These are phyloP conservation scores for Umbelopsis sp. DNA, from an alignment of 192 early-diverging fungal genomes.

Conservation along the genomic window DNA sequence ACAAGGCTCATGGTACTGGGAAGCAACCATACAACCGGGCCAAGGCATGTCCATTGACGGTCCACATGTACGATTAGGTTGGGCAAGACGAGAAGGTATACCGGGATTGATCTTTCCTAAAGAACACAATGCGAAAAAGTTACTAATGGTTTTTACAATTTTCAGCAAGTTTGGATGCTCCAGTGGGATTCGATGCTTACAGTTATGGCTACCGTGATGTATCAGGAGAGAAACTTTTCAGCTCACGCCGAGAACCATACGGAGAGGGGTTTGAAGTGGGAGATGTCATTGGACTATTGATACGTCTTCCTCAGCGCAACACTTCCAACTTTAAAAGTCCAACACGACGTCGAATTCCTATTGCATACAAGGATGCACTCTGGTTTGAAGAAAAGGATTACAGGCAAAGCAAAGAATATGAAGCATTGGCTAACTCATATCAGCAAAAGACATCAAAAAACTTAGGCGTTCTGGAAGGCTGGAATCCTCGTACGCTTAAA, in stretches of 20 bases:
- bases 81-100: constrained; percentile 64
- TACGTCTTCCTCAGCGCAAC: constrained; percentile 49
- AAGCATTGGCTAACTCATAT: constrained; percentile 47
- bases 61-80: constrained; percentile 66
- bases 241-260: constrained; percentile 47
- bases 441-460: constrained; percentile 34
- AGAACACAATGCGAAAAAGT: not conserved
- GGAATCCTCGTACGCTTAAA: constrained; percentile 13
- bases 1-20: constrained; percentile 66
- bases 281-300: constrained; percentile 66
- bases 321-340: constrained; percentile 41
- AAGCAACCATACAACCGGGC: constrained; percentile 49
- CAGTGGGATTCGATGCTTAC: constrained; percentile 68
- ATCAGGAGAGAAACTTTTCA: constrained; percentile 62
- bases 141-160: not conserved
- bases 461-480: constrained; percentile 23
- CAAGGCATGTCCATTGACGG: constrained; percentile 36
- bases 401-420: constrained; percentile 51
- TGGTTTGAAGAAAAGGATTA: constrained; percentile 61
- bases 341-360: constrained; percentile 49
- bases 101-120: too few relatives aligned
- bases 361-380: constrained; percentile 53
- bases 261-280: constrained; percentile 62
- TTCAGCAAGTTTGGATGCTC: constrained; percentile 57
- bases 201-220: constrained; percentile 65